Conservation (phyloP, 345 rosid genomes). For the Durio zibethinus region DNA sequence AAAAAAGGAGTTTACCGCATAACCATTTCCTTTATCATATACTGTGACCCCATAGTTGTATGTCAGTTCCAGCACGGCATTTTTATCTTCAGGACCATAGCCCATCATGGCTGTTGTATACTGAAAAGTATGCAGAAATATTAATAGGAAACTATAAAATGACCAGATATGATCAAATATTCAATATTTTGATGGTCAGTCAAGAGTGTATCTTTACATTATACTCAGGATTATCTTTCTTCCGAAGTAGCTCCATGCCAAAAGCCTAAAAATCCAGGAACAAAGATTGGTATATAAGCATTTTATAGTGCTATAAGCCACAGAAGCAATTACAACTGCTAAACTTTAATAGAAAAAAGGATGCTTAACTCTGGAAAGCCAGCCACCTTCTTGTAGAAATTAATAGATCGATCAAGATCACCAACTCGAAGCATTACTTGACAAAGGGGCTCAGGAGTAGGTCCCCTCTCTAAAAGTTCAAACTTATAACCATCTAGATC, state of each 20-base stretch:
- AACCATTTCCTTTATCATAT: constrained; percentile 86
- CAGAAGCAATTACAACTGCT: not conserved
- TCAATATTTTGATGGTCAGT: not conserved
- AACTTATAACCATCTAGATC: constrained; percentile 98
- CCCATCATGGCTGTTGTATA: constrained; percentile 80
- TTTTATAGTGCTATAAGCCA: not conserved
- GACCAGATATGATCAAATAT: not conserved
- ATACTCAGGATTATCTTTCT: constrained; percentile 81
- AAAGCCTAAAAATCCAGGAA: constrained; percentile 57
- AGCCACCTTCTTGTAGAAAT: constrained; percentile 80
- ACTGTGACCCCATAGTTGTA: constrained; percentile 91
- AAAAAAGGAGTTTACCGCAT: constrained; percentile 54
- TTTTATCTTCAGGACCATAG: constrained; percentile 92
- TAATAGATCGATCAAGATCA: constrained; percentile 79
- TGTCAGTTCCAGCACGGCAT: constrained; percentile 76
- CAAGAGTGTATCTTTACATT: constrained; percentile 44
- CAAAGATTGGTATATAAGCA: not conserved
- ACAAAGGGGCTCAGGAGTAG: constrained; percentile 92
- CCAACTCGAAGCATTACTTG: constrained; percentile 99
- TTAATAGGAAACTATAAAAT: not conserved
- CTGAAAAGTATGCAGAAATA: not conserved
- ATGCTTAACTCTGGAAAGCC: not conserved
- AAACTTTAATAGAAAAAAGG: not conserved
- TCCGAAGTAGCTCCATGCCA: constrained; percentile 95
- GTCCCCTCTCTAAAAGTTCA: constrained; percentile 87